These are phyloP conservation scores for Pichia eremophila DNA, from an alignment of 805 yeast species.

Conservation along the genomic window DNA sequence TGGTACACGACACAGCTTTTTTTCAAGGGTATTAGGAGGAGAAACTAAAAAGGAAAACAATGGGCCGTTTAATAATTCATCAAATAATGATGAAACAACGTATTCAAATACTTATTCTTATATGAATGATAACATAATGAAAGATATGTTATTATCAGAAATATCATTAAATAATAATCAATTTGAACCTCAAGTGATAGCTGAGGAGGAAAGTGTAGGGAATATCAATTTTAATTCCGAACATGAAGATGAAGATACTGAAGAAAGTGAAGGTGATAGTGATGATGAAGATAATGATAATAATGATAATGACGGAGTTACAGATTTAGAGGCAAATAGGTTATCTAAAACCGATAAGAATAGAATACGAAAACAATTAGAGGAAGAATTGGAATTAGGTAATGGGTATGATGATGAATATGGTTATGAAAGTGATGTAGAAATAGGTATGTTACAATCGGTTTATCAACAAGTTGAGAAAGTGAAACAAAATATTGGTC, in stretches of 20 bases:
- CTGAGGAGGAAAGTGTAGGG: not conserved
- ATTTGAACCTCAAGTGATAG: not conserved
- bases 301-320: not conserved
- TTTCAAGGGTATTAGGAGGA: not conserved
- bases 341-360: slow-evolving; percentile 6
- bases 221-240: slow-evolving; percentile 20
- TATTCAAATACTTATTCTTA: slow-evolving; percentile 19
- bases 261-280: no score
- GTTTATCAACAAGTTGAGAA: slow-evolving; percentile 13
- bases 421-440: slow-evolving; percentile 1
- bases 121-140: slow-evolving; percentile 6
- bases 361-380: slow-evolving; percentile 16
- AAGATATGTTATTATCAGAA: slow-evolving; percentile 3
- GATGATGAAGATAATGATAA: not conserved
- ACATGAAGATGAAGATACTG: slow-evolving; percentile 11
- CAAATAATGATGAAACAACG: slow-evolving; percentile 18
- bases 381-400: slow-evolving; percentile 18
- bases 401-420: slow-evolving; percentile 11
- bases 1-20: not conserved
- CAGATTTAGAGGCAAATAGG: not conserved
- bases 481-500: slow-evolving; percentile 14
- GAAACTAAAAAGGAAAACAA: not conserved
- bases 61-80: slow-evolving; percentile 22
- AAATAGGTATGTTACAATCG: slow-evolving; percentile 5
- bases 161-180: not conserved